Conservation (phyloP, 1,139 yeast genomes). For the Geotrichum klebahnii region DNA sequence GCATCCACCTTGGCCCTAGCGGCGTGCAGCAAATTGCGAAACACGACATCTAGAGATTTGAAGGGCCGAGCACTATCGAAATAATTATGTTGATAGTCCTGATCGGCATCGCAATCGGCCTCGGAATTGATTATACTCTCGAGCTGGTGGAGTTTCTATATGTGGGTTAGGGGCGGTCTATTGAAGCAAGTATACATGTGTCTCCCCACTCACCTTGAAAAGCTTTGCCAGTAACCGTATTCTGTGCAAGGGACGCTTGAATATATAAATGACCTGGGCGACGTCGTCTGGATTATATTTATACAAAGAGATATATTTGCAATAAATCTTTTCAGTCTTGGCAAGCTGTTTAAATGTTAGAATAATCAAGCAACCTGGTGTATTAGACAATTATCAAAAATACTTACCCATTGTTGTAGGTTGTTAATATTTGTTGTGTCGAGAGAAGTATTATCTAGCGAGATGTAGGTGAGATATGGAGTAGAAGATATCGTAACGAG, state of each 20-base stretch:
- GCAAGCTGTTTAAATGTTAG: conserved; percentile 4
- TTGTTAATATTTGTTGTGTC: neutral
- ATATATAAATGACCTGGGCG: conserved; percentile 38
- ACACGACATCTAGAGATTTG: neutral
- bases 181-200: neutral
- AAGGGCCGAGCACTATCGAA: too few species aligned
- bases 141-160: conserved; percentile 7
- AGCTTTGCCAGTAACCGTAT: conserved; percentile 38
- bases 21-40: conserved; percentile 24
- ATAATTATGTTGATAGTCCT: too few species aligned
- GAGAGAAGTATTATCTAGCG: neutral
- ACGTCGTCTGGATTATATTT: conserved; percentile 37
- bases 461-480: conserved; percentile 8
- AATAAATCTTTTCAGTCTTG: conserved; percentile 13
- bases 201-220: conserved; percentile 23
- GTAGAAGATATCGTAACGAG: conserved; percentile 3
- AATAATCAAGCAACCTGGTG: neutral
- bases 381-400: neutral
- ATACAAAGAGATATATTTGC: conserved; percentile 37
- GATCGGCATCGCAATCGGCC: neutral
- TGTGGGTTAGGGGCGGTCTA: conserved; percentile 1
- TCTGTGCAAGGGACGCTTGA: conserved; percentile 45
- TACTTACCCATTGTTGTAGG: conserved; percentile 14
- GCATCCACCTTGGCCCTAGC: conserved; percentile 27
- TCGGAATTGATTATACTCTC: neutral